Percentiles rank a stretch among this genome's conserved stretches.
Evolutionary conservation across 1,284 basidiomycete species (phyloP).

Genomic region (Porphyrellus sp.): DNA sequence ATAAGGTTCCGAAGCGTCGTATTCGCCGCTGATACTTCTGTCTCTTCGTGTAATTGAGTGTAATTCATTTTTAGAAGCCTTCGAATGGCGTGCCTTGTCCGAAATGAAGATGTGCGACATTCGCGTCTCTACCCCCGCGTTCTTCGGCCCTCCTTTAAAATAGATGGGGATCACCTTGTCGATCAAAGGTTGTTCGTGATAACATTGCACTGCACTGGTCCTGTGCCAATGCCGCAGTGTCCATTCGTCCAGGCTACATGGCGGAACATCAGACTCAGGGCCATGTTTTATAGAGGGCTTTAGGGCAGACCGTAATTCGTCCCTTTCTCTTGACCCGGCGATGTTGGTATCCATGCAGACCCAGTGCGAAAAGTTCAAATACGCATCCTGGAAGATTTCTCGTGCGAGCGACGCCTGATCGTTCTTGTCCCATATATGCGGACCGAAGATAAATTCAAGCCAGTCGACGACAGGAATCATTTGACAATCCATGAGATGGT

Average conservation of each 20-base stretch:
- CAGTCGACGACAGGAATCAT: conserved; percentile 7
- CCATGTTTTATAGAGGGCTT: not conserved
- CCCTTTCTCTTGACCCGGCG: not conserved
- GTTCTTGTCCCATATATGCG: not conserved
- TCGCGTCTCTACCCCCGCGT: not conserved
- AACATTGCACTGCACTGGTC: conserved; percentile 18
- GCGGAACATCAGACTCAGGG: not conserved
- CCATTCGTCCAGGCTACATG: conserved; percentile 2
- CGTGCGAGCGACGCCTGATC: not conserved
- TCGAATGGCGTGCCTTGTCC: not conserved
- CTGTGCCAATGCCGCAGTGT: conserved; percentile 12
- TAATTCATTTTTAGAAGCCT: not conserved
- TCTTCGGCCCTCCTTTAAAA: not conserved
- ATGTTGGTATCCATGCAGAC: conserved; percentile 8
- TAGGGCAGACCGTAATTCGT: conserved; percentile 2
- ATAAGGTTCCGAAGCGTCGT: too few relatives aligned
- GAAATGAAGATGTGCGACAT: conserved; percentile 15
- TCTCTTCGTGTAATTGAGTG: not conserved
- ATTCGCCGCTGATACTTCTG: not conserved
- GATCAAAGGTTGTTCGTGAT: conserved; percentile 1
- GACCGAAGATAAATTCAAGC: conserved; percentile 13
- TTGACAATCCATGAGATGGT: conserved; percentile 3
- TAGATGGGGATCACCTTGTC: not conserved
- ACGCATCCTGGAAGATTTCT: conserved; percentile 4
- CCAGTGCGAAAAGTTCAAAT: conserved; percentile 18